Percentiles rank a stretch among this genome's conserved stretches.
These are phyloP conservation scores for Lipomyces starkeyi DNA, from an alignment of 805 yeast genomes.

Conservation along the genomic window DNA sequence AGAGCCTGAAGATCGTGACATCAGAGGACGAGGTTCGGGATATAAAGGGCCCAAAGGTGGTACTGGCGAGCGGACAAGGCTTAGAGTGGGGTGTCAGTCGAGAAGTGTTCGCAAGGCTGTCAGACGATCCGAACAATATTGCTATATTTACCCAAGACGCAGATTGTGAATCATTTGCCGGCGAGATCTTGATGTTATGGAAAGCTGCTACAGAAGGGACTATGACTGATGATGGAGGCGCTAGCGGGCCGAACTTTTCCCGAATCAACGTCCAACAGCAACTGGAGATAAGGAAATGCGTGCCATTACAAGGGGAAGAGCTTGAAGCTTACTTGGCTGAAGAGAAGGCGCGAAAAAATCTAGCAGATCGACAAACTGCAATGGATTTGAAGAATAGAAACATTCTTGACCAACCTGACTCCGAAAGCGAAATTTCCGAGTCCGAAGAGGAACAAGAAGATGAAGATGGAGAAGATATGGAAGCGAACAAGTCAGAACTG, in stretches of 20 bases:
- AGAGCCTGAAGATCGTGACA: constrained; percentile 61
- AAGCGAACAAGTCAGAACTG: constrained; percentile 31
- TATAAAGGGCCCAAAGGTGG: constrained; percentile 57
- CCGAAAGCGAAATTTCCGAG: constrained; percentile 31
- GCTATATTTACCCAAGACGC: constrained; percentile 76
- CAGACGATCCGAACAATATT: constrained; percentile 63
- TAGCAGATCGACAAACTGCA: constrained; percentile 43
- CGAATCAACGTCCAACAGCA: constrained; percentile 13
- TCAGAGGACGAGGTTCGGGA: constrained; percentile 55
- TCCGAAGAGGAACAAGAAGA: constrained; percentile 40
- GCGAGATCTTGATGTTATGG: constrained; percentile 51
- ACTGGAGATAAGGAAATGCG: constrained; percentile 44
- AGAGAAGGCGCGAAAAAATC: constrained; percentile 39
- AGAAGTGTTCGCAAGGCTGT: constrained; percentile 52
- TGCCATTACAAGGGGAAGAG: constrained; percentile 47
- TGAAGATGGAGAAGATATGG: constrained; percentile 42
- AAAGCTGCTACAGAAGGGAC: constrained; percentile 14
- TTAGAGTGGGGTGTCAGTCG: constrained; percentile 65
- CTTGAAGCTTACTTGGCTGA: constrained; percentile 42
- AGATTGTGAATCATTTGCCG: constrained; percentile 55
- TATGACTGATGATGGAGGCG: constrained; percentile 10
- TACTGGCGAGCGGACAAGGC: constrained; percentile 75
- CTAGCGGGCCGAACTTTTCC: constrained; percentile 9
- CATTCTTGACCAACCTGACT: constrained; percentile 44
- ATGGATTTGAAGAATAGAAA: constrained; percentile 48